A percentile compares a stretch with the other conserved stretches of the same genome.
Conservation (phyloP, 306 rosid species). For the Quercus variabilis region DNA sequence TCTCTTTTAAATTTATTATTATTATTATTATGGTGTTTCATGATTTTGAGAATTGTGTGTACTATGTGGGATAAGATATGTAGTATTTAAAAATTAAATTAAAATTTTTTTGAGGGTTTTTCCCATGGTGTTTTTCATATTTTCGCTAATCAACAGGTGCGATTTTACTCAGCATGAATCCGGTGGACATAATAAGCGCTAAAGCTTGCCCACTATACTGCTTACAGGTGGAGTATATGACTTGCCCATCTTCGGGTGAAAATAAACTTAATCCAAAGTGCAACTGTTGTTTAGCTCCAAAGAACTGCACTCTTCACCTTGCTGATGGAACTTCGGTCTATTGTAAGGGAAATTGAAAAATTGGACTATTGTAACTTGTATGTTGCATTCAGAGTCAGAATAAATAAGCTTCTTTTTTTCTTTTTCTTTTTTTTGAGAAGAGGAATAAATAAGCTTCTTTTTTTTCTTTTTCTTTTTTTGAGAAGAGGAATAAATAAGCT, state of each 20-base stretch:
- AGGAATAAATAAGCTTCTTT: too few species aligned
- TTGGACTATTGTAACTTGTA: too few species aligned
- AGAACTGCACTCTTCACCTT: not conserved
- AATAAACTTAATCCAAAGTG: not conserved
- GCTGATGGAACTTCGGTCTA: not conserved
- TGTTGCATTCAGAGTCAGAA: too few species aligned
- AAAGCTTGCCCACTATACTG: not conserved
- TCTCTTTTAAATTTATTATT: not conserved
- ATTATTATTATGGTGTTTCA: not conserved
- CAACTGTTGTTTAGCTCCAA: constrained; percentile 6
- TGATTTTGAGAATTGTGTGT: not conserved
- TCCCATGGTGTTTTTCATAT: not conserved
- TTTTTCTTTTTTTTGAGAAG: too few species aligned
- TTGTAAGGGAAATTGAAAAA: not conserved
- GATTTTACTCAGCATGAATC: not conserved
- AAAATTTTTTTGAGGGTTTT: not conserved
- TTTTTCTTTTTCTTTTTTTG: too few species aligned
- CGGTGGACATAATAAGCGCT: not conserved
- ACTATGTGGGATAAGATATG: too few species aligned
- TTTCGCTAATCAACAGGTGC: not conserved
- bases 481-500: too few species aligned
- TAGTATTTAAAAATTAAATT: too few species aligned
- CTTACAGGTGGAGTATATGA: not conserved
- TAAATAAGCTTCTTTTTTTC: too few species aligned
- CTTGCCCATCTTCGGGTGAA: constrained; percentile 2